Evolutionary conservation across 164 flowering plant species (phyloP).

Genomic region (Vitis riparia): DNA sequence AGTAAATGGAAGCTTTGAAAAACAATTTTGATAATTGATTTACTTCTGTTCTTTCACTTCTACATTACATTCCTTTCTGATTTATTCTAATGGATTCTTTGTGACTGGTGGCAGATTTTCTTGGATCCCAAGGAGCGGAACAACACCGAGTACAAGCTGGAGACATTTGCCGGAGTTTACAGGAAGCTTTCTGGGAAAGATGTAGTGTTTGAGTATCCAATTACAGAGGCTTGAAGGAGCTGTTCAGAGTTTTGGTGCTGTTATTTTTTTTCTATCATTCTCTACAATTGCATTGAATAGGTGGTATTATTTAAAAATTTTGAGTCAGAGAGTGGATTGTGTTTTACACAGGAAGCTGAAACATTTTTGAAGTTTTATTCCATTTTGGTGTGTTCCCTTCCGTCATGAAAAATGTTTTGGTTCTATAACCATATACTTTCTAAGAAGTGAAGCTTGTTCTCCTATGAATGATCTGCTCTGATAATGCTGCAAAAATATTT

Average conservation of each 20-base stretch:
- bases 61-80: no score
- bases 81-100: no score
- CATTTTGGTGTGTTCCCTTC: background rate
- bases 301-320: constrained; percentile 7
- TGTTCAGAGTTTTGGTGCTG: background rate
- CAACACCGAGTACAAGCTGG: constrained; percentile 81
- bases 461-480: no score
- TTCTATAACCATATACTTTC: no score
- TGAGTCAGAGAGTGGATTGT: constrained; percentile 3
- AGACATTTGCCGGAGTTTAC: constrained; percentile 73
- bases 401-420: background rate
- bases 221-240: constrained; percentile 43
- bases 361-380: background rate
- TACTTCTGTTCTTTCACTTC: no score
- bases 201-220: constrained; percentile 80
- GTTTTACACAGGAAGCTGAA: background rate
- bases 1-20: no score
- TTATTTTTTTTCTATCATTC: background rate
- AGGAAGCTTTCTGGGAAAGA: constrained; percentile 82
- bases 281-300: constrained; percentile 8
- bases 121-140: constrained; percentile 79
- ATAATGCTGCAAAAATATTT: no score
- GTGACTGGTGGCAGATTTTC: constrained; percentile 40
- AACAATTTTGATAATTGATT: no score
- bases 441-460: no score